Base-by-base conservation (phyloP, 1,284 basidiomycete species). In the Cutaneotrichosporon daszewskae region DNA sequence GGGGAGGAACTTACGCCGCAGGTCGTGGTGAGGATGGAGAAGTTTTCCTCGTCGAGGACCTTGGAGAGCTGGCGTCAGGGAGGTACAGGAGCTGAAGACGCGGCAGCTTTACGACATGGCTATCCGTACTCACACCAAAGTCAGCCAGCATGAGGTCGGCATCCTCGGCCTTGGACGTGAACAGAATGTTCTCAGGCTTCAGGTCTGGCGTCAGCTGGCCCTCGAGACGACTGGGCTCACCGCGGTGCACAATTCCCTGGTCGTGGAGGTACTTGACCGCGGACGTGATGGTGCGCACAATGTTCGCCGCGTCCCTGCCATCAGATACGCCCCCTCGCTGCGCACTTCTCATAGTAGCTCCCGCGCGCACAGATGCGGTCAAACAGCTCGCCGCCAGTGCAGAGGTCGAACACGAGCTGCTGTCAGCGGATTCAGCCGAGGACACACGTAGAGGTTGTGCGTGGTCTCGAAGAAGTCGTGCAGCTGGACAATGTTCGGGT, bases 391-490 rank as follows among this genome's bases (percentile, higher is more conserved):
- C 94, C 95, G 38, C 94, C 94, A 0, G 89, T 94, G 74, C 95
- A 98, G 12, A 98, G 80, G 71, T 96, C 94, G 66, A 95, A 96
- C 56, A 87, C 86, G 48, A 98, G 84, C 67, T 69, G 40, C 8
- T 4, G 34, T 41, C 40, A 48, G 37, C 26, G 22, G 17, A 32
- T 9, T n/a, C n/a, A 13, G 24, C n/a, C 10, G 19, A 11, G 25
- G 12, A 51, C 62, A 43, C 28, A 71, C 68, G 65, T 90, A 94
- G 53, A 94, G 79, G 63, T 97, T 96, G 73, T 95, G 88, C 20
- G 87, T 77, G 22, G 91, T 96, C 84, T 98, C 94, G 64, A 97
- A 98, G 74, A 97, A 97, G 70, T 98, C 94, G 67, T 92, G 87
- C 25, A 96, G 75, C 11, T 86, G 88, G 41, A 92, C 88, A 53